phyloP scores from a whole-genome alignment of 768 basidiomycete genomes.

The Kwoniella europaea region DNA sequence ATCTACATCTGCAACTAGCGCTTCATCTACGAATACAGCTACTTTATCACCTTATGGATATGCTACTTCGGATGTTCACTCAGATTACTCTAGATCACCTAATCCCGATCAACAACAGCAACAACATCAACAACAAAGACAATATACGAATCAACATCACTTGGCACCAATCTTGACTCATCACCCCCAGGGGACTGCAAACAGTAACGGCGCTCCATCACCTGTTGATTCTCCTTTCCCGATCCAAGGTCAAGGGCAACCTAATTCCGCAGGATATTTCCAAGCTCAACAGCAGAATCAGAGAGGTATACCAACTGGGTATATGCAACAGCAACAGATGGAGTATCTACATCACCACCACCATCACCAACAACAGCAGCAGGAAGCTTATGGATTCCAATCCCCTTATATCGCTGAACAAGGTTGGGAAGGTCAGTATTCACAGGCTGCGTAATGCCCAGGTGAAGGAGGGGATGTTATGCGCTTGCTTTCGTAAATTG shows the following conservation, averaged over 20 bases:
- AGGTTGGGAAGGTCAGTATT: constrained; percentile 26
- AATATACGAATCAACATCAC: constrained; percentile 27
- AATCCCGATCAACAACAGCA: constrained; percentile 29
- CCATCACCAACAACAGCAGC: constrained; percentile 28
- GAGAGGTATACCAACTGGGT: background rate
- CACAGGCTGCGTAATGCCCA: constrained; percentile 15
- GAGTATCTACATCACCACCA: constrained; percentile 41
- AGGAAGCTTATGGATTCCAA: constrained; percentile 30
- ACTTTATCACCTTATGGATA: constrained; percentile 35
- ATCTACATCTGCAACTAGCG: background rate
- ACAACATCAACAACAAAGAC: constrained; percentile 16
- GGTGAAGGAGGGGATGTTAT: too few relatives aligned
- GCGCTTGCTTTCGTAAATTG: background rate
- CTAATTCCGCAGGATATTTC: background rate
- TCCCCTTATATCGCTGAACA: constrained; percentile 45
- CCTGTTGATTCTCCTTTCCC: constrained; percentile 31
- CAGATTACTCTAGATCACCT: constrained; percentile 42
- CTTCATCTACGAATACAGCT: background rate
- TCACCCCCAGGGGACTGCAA: background rate
- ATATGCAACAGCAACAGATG: constrained; percentile 47
- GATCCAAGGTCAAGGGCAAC: constrained; percentile 26
- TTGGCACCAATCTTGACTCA: constrained; percentile 41
- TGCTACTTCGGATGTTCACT: constrained; percentile 23
- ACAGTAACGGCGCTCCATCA: constrained; percentile 17
- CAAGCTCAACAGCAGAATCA: constrained; percentile 9